These are phyloP conservation scores for Eucalyptus viminalis DNA, from an alignment of 345 rosid genomes.

Conservation along the genomic window DNA sequence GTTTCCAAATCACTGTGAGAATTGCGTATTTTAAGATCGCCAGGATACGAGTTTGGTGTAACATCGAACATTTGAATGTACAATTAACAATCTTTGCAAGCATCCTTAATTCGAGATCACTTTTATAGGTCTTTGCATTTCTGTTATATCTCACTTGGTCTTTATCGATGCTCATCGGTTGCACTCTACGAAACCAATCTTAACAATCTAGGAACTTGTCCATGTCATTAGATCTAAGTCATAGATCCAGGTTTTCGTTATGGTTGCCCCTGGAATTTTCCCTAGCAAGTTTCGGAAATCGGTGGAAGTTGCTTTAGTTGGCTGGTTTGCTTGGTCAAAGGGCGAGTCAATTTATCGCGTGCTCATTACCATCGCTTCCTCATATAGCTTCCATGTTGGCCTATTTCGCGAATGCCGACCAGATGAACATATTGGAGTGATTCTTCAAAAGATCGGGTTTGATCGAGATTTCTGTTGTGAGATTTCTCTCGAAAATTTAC, in stretches of 20 bases:
- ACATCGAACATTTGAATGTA: not conserved
- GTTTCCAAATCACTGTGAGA: not conserved
- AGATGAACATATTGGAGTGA: not conserved
- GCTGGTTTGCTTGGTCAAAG: not conserved
- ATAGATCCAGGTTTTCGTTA: not conserved
- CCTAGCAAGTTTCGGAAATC: not conserved
- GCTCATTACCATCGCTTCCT: not conserved
- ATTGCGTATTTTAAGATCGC: not conserved
- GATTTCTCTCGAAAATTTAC: not conserved
- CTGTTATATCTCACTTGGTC: not conserved
- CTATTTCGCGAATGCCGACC: not conserved
- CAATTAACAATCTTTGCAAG: not conserved
- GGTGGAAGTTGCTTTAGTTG: not conserved
- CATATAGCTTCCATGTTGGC: not conserved
- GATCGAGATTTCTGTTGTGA: not conserved
- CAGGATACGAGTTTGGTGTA: not conserved
- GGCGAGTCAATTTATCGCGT: not conserved
- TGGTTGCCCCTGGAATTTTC: not conserved
- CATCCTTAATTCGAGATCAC: not conserved
- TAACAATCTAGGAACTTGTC: not conserved
- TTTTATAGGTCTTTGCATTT: not conserved
- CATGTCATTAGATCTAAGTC: not conserved
- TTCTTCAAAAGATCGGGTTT: not conserved
- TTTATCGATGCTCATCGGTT: not conserved
- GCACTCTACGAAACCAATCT: not conserved